Base-by-base conservation (phyloP, 345 rosid genomes). In the Hibiscus tridactylites region DNA sequence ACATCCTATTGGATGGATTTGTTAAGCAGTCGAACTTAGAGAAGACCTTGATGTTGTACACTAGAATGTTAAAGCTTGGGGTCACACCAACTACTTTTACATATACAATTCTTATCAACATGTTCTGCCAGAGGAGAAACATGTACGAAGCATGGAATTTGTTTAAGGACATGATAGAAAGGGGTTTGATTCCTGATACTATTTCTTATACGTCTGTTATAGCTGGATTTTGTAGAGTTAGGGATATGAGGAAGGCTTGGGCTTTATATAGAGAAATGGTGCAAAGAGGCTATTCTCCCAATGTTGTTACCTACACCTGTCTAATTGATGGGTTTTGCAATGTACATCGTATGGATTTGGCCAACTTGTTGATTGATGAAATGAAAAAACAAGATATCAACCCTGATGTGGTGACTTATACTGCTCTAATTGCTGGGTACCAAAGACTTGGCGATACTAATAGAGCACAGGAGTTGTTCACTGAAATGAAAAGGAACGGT, bases 241-340 rank as follows among this genome's bases (percentile, higher is more conserved):
- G 86, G 59, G 78, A 84, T 13, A 77, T 86, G 85, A 73, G 66
- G 52, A 81, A 19, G 74, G 90, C 87, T 71, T 65, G 74, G 77
- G 72, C 61, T 12, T 49, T 85, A 42, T 81, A 75, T 53, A 49
- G 37, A 15, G 70, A 80, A 56, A 85, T 84, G 87, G 57, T 26
- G 56, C 42, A 5, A 19, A 66, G 29, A 71, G 83, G 80, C 29
- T 74, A 69, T 56, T 19, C 47, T 44, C 85, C 87, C 47, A 86
- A 76, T 65, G 80, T 83, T 65, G 76, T 73, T 46, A 84, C 88
- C 59, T 88, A 81, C 70, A 85, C 86, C 44, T 78, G 85, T 71
- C 72, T 88, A 63, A 80, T 86, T 65, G 80, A 79, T 77, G 89
- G 90, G 21, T 83, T 75, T 73, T 84, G 65, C 71, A 81, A 81